A percentile compares a stretch with the other conserved stretches of the same genome.
Evolutionary conservation across 2,329 filamentous ascomycete genomes (phyloP).

Genomic region (Diaporthe ilicicola): DNA sequence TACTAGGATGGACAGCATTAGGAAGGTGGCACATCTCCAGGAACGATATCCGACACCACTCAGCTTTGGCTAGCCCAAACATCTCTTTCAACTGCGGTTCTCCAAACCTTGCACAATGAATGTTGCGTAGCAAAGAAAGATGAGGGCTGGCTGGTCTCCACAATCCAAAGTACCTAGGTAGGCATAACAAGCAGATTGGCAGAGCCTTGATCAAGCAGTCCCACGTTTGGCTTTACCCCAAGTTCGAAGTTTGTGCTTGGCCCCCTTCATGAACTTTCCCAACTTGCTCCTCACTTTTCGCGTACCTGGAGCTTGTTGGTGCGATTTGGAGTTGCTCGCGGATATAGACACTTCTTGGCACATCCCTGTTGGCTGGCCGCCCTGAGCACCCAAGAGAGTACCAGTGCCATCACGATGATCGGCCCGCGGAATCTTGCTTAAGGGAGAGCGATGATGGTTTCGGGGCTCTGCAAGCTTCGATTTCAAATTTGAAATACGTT

Average conservation of each 20-base stretch:
- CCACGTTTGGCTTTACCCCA: conserved; percentile 28
- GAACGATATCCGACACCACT: background rate
- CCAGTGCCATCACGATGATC: background rate
- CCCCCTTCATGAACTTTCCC: conserved; percentile 28
- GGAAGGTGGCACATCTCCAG: background rate
- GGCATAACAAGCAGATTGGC: background rate
- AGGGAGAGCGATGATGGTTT: conserved; percentile 12
- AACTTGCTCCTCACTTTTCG: conserved; percentile 27
- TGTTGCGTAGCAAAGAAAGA: background rate
- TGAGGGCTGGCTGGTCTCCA: background rate
- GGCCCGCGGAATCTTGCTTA: background rate
- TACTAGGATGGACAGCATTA: background rate
- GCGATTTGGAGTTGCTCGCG: background rate
- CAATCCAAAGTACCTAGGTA: background rate
- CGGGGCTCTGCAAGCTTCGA: conserved; percentile 36
- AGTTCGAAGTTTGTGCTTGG: conserved; percentile 27
- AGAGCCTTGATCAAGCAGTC: background rate
- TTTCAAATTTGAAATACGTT: conserved; percentile 38
- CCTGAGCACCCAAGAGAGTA: background rate
- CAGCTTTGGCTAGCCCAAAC: conserved; percentile 4
- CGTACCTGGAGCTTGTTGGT: background rate
- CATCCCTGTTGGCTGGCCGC: background rate
- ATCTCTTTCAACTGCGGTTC: background rate
- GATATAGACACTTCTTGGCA: background rate
- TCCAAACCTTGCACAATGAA: background rate